Base-by-base conservation (phyloP, 192 early-diverging fungal species). In the Coemansia sp. region DNA sequence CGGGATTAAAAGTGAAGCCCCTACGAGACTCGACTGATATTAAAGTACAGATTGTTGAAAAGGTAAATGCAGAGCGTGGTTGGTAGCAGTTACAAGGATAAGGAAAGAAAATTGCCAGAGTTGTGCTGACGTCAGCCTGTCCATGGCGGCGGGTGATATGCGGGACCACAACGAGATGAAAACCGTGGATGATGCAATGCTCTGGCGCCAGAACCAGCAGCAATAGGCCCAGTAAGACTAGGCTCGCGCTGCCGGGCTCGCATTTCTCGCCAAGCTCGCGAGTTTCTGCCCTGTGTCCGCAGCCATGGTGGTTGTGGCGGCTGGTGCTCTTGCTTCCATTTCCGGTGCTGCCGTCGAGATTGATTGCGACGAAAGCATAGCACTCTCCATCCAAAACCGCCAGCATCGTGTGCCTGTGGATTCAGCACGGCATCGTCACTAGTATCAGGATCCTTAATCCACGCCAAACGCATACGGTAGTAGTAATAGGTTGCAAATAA, bases 401-500 rank as follows among this genome's bases (percentile, higher is more conserved):
- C 50, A 14, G 32, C 62, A 5, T 59, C 55, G 22, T 60, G 66
- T 20, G 39, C 36, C 7, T 27, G 60, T 21, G 66, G 67, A 27
- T 69, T 57, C 29, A 31, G 32, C 51, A 72, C 63, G 1, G 60
- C 70, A 29, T 51, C 54, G 46, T 81, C 78, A n/a, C 65, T 66
- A 2, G 73, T 81, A 25, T 21, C 58, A 19, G 73, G 66, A 31
- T 66, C 66, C 29, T 20, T 36, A 23, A 81, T 68, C 78, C 78
- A 81, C 3, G 55, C 27, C 27, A 75, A 56, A 32, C 66, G 65
- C 9, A 63, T 69, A 39, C 72, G 68, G 59, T 65, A 81, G 67
- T 75, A 74, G 64, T 81, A 81, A 17, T 70, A 68, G 6, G 78
- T 81, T 20, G 75, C 61, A 60, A 81, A 63, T 59, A 81, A 27